phyloP scores from a whole-genome alignment of 345 rosid genomes.

The Boechera retrofracta region DNA sequence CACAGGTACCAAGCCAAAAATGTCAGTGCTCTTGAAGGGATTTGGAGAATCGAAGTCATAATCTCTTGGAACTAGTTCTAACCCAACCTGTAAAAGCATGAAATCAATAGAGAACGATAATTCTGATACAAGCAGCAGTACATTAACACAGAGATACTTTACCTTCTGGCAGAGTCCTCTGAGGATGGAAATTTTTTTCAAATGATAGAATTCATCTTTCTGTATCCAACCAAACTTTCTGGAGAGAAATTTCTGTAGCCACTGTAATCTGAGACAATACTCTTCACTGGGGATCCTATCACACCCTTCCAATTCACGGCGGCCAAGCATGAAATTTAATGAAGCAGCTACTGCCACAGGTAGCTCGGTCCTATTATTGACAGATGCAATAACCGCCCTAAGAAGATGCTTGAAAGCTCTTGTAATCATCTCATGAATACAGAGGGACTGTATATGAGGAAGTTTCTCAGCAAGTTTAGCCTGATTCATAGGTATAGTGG shows the following conservation, averaged over 20 bases:
- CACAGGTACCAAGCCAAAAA: slow-evolving; percentile 86
- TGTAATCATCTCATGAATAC: slow-evolving; percentile 91
- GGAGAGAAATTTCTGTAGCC: slow-evolving; percentile 73
- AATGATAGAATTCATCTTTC: slow-evolving; percentile 66
- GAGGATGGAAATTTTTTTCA: slow-evolving; percentile 81
- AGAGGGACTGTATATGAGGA: slow-evolving; percentile 92
- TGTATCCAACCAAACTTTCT: slow-evolving; percentile 80
- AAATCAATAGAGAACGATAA: slow-evolving; percentile 22
- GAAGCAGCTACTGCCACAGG: slow-evolving; percentile 79
- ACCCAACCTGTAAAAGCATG: slow-evolving; percentile 69
- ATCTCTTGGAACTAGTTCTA: slow-evolving; percentile 90
- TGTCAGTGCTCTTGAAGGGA: slow-evolving; percentile 77
- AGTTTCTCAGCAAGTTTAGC: slow-evolving; percentile 92
- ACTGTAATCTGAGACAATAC: slow-evolving; percentile 62
- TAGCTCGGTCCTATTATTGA: slow-evolving; percentile 60
- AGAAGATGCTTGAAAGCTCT: slow-evolving; percentile 87
- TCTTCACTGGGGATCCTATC: slow-evolving; percentile 45
- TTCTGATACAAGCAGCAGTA: slow-evolving; percentile 24
- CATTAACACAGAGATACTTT: slow-evolving; percentile 24
- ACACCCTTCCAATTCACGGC: slow-evolving; percentile 54
- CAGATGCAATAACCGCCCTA: slow-evolving; percentile 85
- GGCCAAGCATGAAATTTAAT: slow-evolving; percentile 77
- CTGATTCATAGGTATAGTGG: slow-evolving; percentile 50
- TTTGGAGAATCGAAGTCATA: slow-evolving; percentile 77
- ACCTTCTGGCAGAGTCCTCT: slow-evolving; percentile 97